A percentile compares a stretch with the other conserved stretches of the same genome.
Evolutionary conservation across 1,284 basidiomycete species (phyloP).

Genomic region (Erythrobasidium hasegawianum): DNA sequence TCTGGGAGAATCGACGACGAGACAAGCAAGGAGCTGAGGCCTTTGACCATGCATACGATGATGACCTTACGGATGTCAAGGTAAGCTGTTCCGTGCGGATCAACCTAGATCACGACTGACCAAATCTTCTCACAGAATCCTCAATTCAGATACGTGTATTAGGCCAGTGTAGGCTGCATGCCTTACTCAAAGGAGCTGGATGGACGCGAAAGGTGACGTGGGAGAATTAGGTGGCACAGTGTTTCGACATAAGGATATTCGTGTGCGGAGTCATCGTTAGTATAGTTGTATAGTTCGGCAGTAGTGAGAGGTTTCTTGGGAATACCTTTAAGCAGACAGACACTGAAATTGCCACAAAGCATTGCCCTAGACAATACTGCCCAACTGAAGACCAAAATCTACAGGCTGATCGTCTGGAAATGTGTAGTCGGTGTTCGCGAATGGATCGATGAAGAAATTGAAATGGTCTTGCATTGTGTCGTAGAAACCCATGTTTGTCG

Average conservation of each 20-base stretch:
- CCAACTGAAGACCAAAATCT: too few relatives aligned
- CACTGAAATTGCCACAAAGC: too few relatives aligned
- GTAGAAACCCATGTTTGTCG: not conserved
- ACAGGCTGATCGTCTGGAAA: too few relatives aligned
- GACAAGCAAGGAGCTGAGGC: slow-evolving; percentile 15
- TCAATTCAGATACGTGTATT: slow-evolving; percentile 1
- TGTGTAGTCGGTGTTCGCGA: not conserved
- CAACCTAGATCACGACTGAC: not conserved
- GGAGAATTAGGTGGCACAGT: too few relatives aligned
- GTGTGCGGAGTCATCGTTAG: too few relatives aligned
- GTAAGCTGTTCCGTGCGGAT: not conserved
- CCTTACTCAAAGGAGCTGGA: too few relatives aligned
- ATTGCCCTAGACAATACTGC: too few relatives aligned
- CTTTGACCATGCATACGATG: slow-evolving; percentile 16
- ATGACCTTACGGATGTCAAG: slow-evolving; percentile 6
- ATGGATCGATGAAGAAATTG: not conserved
- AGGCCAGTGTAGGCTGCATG: not conserved
- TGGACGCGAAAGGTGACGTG: too few relatives aligned
- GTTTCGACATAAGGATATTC: too few relatives aligned
- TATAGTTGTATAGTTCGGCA: too few relatives aligned
- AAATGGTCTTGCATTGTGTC: not conserved
- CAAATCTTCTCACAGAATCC: not conserved
- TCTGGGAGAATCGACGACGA: slow-evolving; percentile 16
- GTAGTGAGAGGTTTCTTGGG: too few relatives aligned
- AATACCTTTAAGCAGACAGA: too few relatives aligned